phyloP scores from a whole-genome alignment of 129 eudicot genomes.

The Erigeron canadensis region DNA sequence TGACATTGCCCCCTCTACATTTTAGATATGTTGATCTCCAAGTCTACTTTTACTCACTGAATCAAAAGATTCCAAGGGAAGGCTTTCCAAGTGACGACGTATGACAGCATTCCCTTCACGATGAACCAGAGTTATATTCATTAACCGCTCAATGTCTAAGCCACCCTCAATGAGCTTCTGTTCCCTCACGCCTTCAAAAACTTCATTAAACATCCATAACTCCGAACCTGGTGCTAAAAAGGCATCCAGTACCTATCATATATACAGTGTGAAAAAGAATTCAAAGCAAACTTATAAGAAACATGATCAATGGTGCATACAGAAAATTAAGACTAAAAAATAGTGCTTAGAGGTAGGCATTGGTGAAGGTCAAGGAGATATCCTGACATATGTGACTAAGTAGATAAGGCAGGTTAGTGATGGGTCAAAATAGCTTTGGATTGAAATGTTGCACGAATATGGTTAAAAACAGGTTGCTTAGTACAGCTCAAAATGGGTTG shows the following conservation, averaged over 20 bases:
- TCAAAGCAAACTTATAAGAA: constrained; percentile 16
- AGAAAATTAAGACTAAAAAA: neutral
- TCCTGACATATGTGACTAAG: too few relatives aligned
- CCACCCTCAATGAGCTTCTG: constrained; percentile 81
- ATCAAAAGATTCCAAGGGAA: constrained; percentile 82
- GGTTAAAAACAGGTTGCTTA: too few relatives aligned
- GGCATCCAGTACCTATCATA: constrained; percentile 79
- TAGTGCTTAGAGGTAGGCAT: constrained; percentile 8
- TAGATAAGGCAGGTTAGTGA: too few relatives aligned
- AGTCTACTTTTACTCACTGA: constrained; percentile 51
- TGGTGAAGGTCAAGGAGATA: constrained; percentile 23
- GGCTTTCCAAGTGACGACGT: constrained; percentile 85
- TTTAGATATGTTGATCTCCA: neutral
- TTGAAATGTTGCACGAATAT: too few relatives aligned
- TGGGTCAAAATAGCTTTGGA: too few relatives aligned
- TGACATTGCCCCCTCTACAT: neutral
- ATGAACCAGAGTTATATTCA: constrained; percentile 61
- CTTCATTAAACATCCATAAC: constrained; percentile 94
- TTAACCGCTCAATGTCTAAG: constrained; percentile 60
- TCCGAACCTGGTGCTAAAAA: constrained; percentile 76
- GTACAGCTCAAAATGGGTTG: neutral
- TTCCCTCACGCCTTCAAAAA: constrained; percentile 70
- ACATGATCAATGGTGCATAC: constrained; percentile 1
- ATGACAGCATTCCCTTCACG: constrained; percentile 95
- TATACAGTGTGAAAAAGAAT: neutral